Percentiles rank a stretch among this genome's conserved stretches.
phyloP scores from a whole-genome alignment of 768 basidiomycete species.

The Hygrocybe coccinea region DNA sequence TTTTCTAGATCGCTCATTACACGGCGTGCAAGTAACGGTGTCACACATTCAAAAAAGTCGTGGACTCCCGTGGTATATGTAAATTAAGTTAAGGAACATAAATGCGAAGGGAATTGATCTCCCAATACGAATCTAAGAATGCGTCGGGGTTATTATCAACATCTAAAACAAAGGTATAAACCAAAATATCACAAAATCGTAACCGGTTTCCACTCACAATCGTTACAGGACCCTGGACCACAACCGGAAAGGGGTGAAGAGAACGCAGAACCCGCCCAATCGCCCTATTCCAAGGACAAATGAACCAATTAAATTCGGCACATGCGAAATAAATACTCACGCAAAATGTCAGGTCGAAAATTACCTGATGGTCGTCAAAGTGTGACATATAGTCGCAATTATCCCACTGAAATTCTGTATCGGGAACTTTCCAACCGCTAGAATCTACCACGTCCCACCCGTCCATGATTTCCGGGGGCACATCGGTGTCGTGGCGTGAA shows the following conservation, averaged over 20 bases:
- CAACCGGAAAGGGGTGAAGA: conserved; percentile 34
- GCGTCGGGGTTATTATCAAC: conserved; percentile 55
- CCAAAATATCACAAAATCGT: neutral
- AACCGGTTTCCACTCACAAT: conserved; percentile 38
- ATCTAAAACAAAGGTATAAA: conserved; percentile 28
- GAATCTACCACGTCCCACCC: conserved; percentile 15
- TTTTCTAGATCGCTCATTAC: too few species aligned
- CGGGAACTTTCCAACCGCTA: conserved; percentile 33
- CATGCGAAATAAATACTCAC: conserved; percentile 32
- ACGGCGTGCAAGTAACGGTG: too few species aligned
- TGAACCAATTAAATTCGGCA: conserved; percentile 2
- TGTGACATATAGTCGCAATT: conserved; percentile 49
- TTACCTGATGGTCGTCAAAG: conserved; percentile 48
- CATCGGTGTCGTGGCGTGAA: conserved; percentile 40
- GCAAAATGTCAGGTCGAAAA: conserved; percentile 61
- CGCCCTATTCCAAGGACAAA: conserved; percentile 36
- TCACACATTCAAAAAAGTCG: too few species aligned
- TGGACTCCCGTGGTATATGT: too few species aligned
- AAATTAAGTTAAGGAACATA: conserved; percentile 32
- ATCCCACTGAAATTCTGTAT: conserved; percentile 43
- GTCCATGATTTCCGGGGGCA: conserved; percentile 40
- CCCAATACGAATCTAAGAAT: conserved; percentile 67
- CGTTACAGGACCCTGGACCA: conserved; percentile 33
- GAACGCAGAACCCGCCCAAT: conserved; percentile 49
- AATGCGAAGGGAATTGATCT: conserved; percentile 54